Evolutionary conservation across 2,329 filamentous ascomycete species (phyloP).

Genomic region (Alternaria alternata): DNA sequence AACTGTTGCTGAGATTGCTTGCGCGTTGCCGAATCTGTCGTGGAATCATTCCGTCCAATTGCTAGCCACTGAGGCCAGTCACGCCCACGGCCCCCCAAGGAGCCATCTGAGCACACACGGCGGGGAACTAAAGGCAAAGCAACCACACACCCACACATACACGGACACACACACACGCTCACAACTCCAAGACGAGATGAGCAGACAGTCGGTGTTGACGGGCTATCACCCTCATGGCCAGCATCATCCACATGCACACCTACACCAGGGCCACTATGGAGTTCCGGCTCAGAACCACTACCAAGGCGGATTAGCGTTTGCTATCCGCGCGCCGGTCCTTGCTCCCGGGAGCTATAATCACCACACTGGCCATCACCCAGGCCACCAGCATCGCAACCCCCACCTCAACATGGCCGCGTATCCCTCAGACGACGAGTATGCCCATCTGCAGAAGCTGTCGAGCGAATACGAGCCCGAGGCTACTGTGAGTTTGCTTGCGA

Average conservation of each 20-base stretch:
- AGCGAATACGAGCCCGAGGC: slow-evolving; percentile 67
- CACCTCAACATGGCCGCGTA: slow-evolving; percentile 50
- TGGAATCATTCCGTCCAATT: slow-evolving; percentile 45
- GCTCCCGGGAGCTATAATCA: slow-evolving; percentile 44
- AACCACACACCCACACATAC: slow-evolving; percentile 12
- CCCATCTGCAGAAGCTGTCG: slow-evolving; percentile 68
- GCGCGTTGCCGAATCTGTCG: slow-evolving; percentile 45
- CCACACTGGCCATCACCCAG: slow-evolving; percentile 42
- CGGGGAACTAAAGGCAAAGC: slow-evolving; percentile 19
- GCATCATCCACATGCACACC: slow-evolving; percentile 17
- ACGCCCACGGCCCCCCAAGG: slow-evolving; percentile 29
- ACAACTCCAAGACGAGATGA: slow-evolving; percentile 30
- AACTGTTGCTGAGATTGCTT: slow-evolving; percentile 33
- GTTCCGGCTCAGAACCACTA: slow-evolving; percentile 34
- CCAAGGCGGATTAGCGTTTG: slow-evolving; percentile 44
- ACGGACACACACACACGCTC: slow-evolving; percentile 2
- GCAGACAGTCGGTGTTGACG: slow-evolving; percentile 41
- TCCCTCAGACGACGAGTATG: slow-evolving; percentile 63
- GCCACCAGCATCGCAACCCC: slow-evolving; percentile 36
- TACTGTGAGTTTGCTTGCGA: slow-evolving; percentile 56
- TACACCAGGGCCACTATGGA: slow-evolving; percentile 34
- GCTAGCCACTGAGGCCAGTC: slow-evolving; percentile 32
- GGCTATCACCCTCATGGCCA: slow-evolving; percentile 33
- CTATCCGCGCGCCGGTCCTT: slow-evolving; percentile 50
- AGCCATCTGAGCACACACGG: slow-evolving; percentile 16